phyloP scores from a whole-genome alignment of 257 asterid genomes.

The Marsdenia floribunda region DNA sequence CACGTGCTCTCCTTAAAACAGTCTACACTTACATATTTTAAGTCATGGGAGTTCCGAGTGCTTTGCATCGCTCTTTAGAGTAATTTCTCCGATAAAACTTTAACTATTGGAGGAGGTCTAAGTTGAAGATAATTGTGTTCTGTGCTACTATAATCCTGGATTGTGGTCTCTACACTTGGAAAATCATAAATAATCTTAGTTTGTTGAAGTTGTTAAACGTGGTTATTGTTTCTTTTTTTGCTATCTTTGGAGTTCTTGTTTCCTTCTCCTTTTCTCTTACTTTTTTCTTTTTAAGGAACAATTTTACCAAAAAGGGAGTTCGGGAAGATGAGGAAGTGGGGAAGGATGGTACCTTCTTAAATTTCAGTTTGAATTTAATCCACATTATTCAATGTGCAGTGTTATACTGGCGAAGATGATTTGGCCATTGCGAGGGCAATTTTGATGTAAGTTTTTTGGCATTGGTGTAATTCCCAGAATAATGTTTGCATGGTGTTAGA shows the following conservation, averaged over 20 bases:
- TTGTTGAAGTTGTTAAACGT: not conserved
- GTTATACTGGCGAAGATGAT: slow-evolving; percentile 99
- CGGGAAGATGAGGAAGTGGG: not conserved
- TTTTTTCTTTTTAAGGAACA: not conserved
- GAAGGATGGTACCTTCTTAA: not conserved
- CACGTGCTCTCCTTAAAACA: not conserved
- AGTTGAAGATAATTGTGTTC: not conserved
- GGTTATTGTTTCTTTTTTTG: not conserved
- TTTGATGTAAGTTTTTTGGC: slow-evolving; percentile 63
- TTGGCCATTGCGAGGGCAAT: slow-evolving; percentile 83
- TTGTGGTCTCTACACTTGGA: slow-evolving; percentile 1
- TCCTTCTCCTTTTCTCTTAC: not conserved
- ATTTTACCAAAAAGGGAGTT: not conserved
- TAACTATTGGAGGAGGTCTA: not conserved
- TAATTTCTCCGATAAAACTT: not conserved
- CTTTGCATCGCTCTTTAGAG: not conserved
- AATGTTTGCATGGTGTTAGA: not conserved
- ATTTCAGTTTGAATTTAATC: slow-evolving; percentile 14
- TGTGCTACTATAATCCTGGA: not conserved
- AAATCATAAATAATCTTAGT: not conserved
- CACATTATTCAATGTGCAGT: slow-evolving; percentile 47
- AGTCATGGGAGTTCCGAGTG: not conserved
- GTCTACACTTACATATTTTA: not conserved
- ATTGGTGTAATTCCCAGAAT: not conserved
- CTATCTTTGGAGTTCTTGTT: not conserved